phyloP scores from a whole-genome alignment of 148 eudicot genomes.

The Amaranthus cruentus region DNA sequence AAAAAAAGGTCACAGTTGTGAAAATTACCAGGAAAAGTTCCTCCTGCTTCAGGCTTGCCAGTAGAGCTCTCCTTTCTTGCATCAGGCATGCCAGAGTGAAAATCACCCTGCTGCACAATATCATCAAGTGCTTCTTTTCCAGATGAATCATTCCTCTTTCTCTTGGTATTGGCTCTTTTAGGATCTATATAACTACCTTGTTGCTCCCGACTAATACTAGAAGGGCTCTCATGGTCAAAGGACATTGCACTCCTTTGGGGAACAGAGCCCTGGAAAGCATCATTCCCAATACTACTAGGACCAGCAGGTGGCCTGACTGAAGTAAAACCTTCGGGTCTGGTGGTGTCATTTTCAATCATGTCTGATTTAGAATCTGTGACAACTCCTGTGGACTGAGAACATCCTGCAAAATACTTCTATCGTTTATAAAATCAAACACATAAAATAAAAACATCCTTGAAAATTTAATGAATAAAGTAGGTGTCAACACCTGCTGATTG shows the following conservation, averaged over 20 bases:
- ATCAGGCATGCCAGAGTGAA: slow-evolving; percentile 29
- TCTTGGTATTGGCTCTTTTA: slow-evolving; percentile 43
- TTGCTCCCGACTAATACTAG: slow-evolving; percentile 65
- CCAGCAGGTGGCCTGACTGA: slow-evolving; percentile 49
- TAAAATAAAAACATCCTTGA: slow-evolving; percentile 2
- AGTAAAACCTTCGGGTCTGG: slow-evolving; percentile 39
- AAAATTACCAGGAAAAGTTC: slow-evolving; percentile 32
- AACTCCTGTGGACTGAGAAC: slow-evolving; percentile 50
- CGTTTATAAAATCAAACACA: slow-evolving; percentile 1
- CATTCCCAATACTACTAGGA: slow-evolving; percentile 51
- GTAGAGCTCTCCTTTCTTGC: slow-evolving; percentile 37
- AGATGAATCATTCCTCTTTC: slow-evolving; percentile 52
- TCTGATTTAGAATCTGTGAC: slow-evolving; percentile 41
- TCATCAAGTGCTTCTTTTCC: slow-evolving; percentile 40
- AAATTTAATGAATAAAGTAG: slow-evolving; percentile 3
- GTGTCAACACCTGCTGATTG: slow-evolving; percentile 54
- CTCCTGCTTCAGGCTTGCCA: slow-evolving; percentile 39
- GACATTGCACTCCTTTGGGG: slow-evolving; percentile 54
- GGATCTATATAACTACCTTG: slow-evolving; percentile 48
- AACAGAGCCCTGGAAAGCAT: slow-evolving; percentile 55
- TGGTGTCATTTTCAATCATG: slow-evolving; percentile 46
- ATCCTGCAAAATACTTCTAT: slow-evolving; percentile 38
- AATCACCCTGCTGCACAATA: slow-evolving; percentile 38
- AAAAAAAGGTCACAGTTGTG: not conserved
- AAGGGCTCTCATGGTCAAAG: slow-evolving; percentile 67